Evolutionary conservation across 1,284 basidiomycete species (phyloP), one percentile per base, ranked within the genome.

Genomic region (Apiotrichum gamsii): DNA sequence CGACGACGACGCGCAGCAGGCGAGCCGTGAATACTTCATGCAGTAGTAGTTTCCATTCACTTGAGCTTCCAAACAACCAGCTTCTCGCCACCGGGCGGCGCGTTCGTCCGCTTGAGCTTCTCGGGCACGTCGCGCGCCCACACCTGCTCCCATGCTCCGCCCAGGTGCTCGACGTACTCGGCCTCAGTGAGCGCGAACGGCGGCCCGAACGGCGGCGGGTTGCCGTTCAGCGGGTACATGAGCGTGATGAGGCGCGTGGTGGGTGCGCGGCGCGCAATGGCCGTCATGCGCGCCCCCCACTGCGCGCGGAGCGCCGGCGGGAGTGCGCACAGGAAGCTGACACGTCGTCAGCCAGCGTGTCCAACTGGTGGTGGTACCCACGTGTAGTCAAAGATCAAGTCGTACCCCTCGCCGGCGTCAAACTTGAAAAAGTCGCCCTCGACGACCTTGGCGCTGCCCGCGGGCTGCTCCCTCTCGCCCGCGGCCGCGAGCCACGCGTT

Each of bases 291-390:
- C 14, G 59, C 52, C 2, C 78, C 82, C 84, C 84, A 86, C 18
- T 76, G 72, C 0, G 58, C 40, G 10, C 83, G 76, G 16, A 72
- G 72, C 2, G 68, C 57, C 0, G 82, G 84, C 0, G 79, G 78
- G 13, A 86, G 80, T 0, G 84, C 83, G 30, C 82, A 82, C 54
- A 85, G 84, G 67, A 85, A 85, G 0, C 82, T 84, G 51, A 8
- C 19, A 40, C 6, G 25, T 28, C 25, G n/a, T 28, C 11, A 28
- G 25, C 25, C 25, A 28, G 25, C 25, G 25, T 28, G 11, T 11
- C 25, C n/a, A n/a, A n/a, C n/a, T n/a, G n/a, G n/a, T n/a, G 15
- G 35, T 21, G 24, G 23, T 14, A 74, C 80, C 48, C 52, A 83
- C 82, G 82, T 84, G 60, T 83, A 82, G 61, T 85, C 83, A 55